Conservation (phyloP, 1,139 yeast species). For the Geotrichum phurueaensis region DNA sequence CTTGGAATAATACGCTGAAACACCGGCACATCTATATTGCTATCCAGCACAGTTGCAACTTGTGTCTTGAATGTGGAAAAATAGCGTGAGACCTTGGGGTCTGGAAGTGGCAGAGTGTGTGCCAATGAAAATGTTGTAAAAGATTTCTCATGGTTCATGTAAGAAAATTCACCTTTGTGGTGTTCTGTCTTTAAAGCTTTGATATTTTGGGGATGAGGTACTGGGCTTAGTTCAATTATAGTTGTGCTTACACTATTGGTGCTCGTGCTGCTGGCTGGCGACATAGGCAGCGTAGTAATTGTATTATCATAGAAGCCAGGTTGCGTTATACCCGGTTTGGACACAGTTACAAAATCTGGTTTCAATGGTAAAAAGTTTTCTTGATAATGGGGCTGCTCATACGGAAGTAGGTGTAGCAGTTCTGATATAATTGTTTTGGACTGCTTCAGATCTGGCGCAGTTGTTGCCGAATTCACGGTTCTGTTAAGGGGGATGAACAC, state of each 20-base stretch:
- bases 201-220: not conserved
- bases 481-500: not conserved
- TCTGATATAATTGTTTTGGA: not conserved
- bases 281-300: not conserved
- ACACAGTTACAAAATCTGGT: not conserved
- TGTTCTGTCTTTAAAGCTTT: not conserved
- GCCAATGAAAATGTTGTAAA: not conserved
- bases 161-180: not conserved
- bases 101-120: not conserved
- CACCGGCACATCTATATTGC: constrained; percentile 12
- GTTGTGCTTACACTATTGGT: not conserved
- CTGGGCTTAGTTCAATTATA: not conserved
- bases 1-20: constrained; percentile 16
- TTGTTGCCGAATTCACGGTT: not conserved
- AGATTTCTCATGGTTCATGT: not conserved
- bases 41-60: constrained; percentile 14
- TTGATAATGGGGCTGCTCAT: not conserved
- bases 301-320: not conserved
- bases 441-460: not conserved
- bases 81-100: not conserved
- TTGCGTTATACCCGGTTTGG: not conserved
- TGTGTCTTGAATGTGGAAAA: not conserved
- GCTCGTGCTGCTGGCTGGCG: not conserved
- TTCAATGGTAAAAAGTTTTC: not conserved
- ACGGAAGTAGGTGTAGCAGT: not conserved